Base-by-base conservation (phyloP, 306 rosid species). In the Rubus idaeus region DNA sequence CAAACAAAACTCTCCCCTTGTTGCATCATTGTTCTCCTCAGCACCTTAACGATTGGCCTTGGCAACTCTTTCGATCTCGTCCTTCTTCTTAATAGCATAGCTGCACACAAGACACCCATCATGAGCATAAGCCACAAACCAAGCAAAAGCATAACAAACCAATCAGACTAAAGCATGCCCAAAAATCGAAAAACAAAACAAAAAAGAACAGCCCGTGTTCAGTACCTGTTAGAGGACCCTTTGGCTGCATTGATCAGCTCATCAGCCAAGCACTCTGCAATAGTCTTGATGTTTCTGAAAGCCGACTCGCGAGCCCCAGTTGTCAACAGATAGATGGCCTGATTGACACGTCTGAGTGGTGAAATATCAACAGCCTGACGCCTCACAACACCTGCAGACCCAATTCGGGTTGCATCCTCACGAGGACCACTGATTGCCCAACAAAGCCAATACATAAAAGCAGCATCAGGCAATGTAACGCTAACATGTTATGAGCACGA, bases 291-390 rank as follows among this genome's bases (percentile, higher is more conserved):
- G 47, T 71, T 71, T 20, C 75, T 71, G 50, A 71, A 71, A 10
- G 75, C 75, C 0, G 75, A 71, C 65, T 71, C 75, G n/a, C 75
- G 75, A 6, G 75, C 75, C 6, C 75, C 75, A 3, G 75, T 71
- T n/a, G 75, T 71, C 10, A 71, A 35, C 4, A 71, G 49, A 39
- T 71, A 71, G 23, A 71, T 71, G 10, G 75, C 75, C 75, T 71
- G 75, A 3, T 71, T 71, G 47, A 71, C 75, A 71, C 75, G 75
- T n/a, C 75, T 52, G 63, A 71, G 60, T 0, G 75, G 75, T 4
- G 75, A 71, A 56, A 71, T 52, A 71, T 71, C 75, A 39, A 71
- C 75, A n/a, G 75, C 75, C 75, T 71, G 75, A 39, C 75, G 75
- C 75, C 75, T 71, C 18, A 71, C 75, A 71, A 53, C 75, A 16